A percentile compares a stretch with the other conserved stretches of the same genome.
These are phyloP conservation scores for Aureobasidium melanogenum DNA, from an alignment of 2,329 filamentous ascomycete species.

Conservation along the genomic window DNA sequence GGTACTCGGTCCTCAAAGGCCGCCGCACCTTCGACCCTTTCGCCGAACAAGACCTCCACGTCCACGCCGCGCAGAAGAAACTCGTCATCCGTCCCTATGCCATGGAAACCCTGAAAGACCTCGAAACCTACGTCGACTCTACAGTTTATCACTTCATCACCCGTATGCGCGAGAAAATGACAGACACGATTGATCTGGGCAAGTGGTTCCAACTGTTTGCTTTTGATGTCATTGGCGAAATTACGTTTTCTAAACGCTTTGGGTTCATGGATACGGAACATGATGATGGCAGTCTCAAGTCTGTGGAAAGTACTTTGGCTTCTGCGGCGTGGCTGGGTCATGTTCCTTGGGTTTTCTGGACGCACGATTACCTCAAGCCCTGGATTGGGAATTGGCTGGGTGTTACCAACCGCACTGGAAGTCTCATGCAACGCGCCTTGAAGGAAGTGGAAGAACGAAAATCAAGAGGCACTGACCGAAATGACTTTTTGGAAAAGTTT, in stretches of 20 bases:
- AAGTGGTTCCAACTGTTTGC: conserved; percentile 33
- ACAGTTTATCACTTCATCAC: conserved; percentile 27
- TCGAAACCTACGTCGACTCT: conserved; percentile 33
- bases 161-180: conserved; percentile 22
- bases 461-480: not conserved
- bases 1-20: conserved; percentile 27
- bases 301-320: conserved; percentile 24
- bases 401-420: conserved; percentile 2
- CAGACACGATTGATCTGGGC: conserved; percentile 29
- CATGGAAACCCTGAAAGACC: conserved; percentile 26
- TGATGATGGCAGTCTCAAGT: conserved; percentile 26
- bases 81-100: conserved; percentile 23
- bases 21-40: conserved; percentile 27
- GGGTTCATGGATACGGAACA: conserved; percentile 28
- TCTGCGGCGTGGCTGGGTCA: conserved; percentile 32
- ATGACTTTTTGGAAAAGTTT: conserved; percentile 8
- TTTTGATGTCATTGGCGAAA: conserved; percentile 34
- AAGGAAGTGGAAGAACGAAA: conserved; percentile 9
- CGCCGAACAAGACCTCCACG: conserved; percentile 22
- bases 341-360: conserved; percentile 28
- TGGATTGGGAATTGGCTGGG: conserved; percentile 4
- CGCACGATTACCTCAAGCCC: conserved; percentile 3
- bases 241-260: conserved; percentile 30
- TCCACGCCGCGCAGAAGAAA: conserved; percentile 24
- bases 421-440: not conserved